These are phyloP conservation scores for Amauroascus verrucosus DNA, from an alignment of 2,329 filamentous ascomycete genomes.

Conservation along the genomic window DNA sequence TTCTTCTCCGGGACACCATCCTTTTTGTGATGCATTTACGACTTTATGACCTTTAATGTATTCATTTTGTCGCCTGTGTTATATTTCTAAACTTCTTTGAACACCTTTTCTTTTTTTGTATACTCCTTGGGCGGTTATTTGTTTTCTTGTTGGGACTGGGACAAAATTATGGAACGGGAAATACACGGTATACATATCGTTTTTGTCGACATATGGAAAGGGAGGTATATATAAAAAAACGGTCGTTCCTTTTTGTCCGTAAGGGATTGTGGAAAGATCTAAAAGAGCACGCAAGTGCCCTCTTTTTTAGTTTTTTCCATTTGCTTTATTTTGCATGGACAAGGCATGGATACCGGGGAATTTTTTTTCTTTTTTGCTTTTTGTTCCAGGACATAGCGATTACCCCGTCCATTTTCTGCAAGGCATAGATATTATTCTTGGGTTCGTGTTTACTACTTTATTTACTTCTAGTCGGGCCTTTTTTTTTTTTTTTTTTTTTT, in stretches of 20 bases:
- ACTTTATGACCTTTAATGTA: constrained; percentile 20
- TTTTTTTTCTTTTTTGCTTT: neutral
- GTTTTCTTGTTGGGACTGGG: neutral
- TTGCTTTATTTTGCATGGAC: neutral
- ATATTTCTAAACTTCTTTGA: neutral
- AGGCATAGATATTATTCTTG: neutral
- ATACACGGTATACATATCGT: neutral
- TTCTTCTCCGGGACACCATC: no score
- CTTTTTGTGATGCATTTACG: constrained; percentile 13
- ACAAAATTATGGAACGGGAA: neutral
- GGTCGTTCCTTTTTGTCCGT: neutral
- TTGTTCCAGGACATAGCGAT: neutral
- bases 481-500: neutral
- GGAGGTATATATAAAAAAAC: neutral
- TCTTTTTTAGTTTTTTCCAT: neutral
- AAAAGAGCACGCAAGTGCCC: neutral
- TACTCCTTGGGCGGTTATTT: neutral
- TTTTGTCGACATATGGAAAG: neutral
- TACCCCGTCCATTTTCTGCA: neutral
- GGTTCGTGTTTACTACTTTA: no score
- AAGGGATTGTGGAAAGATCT: neutral
- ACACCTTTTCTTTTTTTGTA: constrained; percentile 1
- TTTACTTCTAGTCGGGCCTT: neutral
- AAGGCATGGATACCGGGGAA: neutral
- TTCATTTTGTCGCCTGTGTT: constrained; percentile 6